Evolutionary conservation across 805 yeast genomes (phyloP), one percentile per base, ranked within the genome.

Genomic region (Ascoidea asiatica): DNA sequence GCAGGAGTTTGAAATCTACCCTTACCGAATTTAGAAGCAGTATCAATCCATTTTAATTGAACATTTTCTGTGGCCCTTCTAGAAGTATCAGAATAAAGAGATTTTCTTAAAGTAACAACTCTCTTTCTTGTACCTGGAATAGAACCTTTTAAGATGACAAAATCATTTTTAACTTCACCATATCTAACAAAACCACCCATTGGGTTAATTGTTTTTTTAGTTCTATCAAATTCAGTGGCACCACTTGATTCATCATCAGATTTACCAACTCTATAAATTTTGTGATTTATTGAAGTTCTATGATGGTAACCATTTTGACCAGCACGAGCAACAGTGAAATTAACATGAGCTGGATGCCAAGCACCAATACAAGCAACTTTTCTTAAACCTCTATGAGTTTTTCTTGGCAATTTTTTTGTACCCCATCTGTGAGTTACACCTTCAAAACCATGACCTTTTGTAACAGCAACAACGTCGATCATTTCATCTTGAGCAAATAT

Each of bases 351-450:
- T 73, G 99, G 99, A 79, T 92, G 98, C 99, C 99, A 92, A 69
- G 99, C 97, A 82, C 99, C 99, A 67, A 92, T 92, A 87, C 99
- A 92, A 68, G 98, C 99, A 75, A 92, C 99, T 87, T 92, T 92
- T 83, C 99, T 88, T 71, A 90, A 79, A 90, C 99, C 99, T 85
- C 97, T 89, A 76, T 92, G 99, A 72, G 99, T 92, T 95, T 92
- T 92, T 80, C 99, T 88, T 76, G 99, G 98, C 62, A 92, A 79
- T 81, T 84, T 89, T 89, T 89, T 94, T 84, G 98, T 92, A 71
- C 99, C 99, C 97, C 97, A 92, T 86, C 99, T 87, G 88, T 89
- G 96, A 79, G 99, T 92, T 66, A 90, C 97, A 89, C 99, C 99
- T 77, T 92, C 98, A 87, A 85, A 89, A 81, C 99, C 99, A 81